These are phyloP conservation scores for Hypholoma sublateritium DNA, from an alignment of 768 basidiomycete species.

Conservation along the genomic window DNA sequence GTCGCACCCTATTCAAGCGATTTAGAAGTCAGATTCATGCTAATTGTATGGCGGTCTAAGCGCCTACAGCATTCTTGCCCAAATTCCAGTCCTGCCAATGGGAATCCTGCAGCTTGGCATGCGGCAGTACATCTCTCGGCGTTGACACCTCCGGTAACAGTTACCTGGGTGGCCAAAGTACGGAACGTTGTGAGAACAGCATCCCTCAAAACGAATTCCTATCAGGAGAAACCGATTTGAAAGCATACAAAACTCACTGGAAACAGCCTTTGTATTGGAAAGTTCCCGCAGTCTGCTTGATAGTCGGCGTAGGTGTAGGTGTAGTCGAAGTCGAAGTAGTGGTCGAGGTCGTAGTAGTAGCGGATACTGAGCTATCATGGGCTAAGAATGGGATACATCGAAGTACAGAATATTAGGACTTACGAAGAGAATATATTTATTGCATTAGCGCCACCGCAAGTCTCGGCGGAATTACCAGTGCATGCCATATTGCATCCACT, in stretches of 20 bases:
- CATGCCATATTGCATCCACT: slow-evolving; percentile 56
- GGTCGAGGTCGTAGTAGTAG: neutral
- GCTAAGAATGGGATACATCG: neutral
- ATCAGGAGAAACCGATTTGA: neutral
- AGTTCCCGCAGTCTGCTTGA: slow-evolving; percentile 9
- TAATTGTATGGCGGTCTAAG: too few species aligned
- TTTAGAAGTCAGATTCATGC: neutral
- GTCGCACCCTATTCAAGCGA: slow-evolving; percentile 13
- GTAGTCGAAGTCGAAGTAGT: neutral
- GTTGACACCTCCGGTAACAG: slow-evolving; percentile 9
- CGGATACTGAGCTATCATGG: neutral
- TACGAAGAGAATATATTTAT: slow-evolving; percentile 12
- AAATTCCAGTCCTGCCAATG: slow-evolving; percentile 17
- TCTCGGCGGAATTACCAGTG: slow-evolving; percentile 52
- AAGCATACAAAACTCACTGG: slow-evolving; percentile 1
- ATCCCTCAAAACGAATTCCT: slow-evolving; percentile 4
- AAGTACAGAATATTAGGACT: slow-evolving; percentile 1
- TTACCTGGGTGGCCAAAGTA: slow-evolving; percentile 6
- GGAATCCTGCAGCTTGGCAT: slow-evolving; percentile 11
- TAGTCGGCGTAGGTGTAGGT: slow-evolving; percentile 3
- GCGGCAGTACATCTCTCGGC: slow-evolving; percentile 16
- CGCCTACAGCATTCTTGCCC: slow-evolving; percentile 17
- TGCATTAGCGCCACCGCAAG: slow-evolving; percentile 52
- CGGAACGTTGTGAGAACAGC: slow-evolving; percentile 7
- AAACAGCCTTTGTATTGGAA: slow-evolving; percentile 17